These are phyloP conservation scores for Nakazawaea ernobii DNA, from an alignment of 805 yeast species.

Conservation along the genomic window DNA sequence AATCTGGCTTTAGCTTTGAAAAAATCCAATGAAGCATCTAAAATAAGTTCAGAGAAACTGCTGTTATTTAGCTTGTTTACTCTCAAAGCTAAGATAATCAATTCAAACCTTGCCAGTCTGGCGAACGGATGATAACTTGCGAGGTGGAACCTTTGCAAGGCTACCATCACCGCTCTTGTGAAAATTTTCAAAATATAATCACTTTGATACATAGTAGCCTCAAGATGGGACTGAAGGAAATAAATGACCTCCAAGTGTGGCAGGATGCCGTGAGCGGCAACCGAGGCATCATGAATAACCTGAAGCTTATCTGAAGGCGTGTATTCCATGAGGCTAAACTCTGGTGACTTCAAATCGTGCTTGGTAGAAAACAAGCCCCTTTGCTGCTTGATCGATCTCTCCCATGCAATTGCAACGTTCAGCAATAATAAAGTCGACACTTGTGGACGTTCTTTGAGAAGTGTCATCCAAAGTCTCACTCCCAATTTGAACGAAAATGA, in stretches of 20 bases:
- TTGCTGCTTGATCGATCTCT: conserved; percentile 48
- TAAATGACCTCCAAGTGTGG: conserved; percentile 68
- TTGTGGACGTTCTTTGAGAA: conserved; percentile 60
- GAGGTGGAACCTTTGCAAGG: conserved; percentile 40
- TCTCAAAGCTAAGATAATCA: conserved; percentile 63
- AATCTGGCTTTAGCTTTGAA: conserved; percentile 55
- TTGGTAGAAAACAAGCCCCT: conserved; percentile 60
- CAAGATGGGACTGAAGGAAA: conserved; percentile 70
- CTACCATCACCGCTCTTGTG: conserved; percentile 51
- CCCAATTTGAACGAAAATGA: conserved; percentile 56
- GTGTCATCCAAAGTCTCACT: conserved; percentile 73
- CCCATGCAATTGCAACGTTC: conserved; percentile 69
- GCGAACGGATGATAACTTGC: conserved; percentile 86
- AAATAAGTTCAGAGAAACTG: conserved; percentile 44
- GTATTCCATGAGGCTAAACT: conserved; percentile 77
- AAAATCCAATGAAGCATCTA: conserved; percentile 76
- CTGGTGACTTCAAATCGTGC: conserved; percentile 53
- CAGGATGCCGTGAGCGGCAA: conserved; percentile 43
- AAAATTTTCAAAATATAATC: conserved; percentile 64
- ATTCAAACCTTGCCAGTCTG: conserved; percentile 66
- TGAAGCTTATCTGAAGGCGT: conserved; percentile 70
- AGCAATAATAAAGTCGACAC: conserved; percentile 56
- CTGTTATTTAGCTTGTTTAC: conserved; percentile 32
- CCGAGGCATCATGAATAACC: conserved; percentile 45
- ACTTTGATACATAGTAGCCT: conserved; percentile 71